These are phyloP conservation scores for Blepharisma stoltei DNA, from an alignment of 73 alveolate species.

Conservation along the genomic window DNA sequence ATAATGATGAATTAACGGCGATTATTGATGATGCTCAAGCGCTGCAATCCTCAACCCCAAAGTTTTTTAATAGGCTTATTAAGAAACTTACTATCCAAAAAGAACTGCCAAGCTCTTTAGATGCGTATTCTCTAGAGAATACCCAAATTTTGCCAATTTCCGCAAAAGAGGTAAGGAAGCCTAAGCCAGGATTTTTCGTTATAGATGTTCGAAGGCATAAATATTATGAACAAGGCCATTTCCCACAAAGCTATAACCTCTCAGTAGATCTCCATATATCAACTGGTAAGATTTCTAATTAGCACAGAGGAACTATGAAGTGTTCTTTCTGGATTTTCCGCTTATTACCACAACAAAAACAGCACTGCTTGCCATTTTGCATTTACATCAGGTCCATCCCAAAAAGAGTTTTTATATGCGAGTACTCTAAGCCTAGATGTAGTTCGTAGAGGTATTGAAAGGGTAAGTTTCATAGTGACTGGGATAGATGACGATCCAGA, in stretches of 20 bases:
- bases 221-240: constrained; percentile 1
- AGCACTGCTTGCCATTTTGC: constrained; percentile 20
- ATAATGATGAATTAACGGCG: not conserved
- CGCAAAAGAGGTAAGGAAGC: constrained; percentile 17
- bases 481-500: not conserved
- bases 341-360: not conserved
- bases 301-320: constrained; percentile 30
- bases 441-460: constrained; percentile 30
- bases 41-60: constrained; percentile 8
- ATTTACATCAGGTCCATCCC: not conserved
- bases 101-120: not conserved
- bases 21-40: not conserved
- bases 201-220: not conserved
- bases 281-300: constrained; percentile 13
- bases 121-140: not conserved
- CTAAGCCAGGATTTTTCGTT: not conserved
- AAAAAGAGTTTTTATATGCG: not conserved
- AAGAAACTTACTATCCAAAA: not conserved
- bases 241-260: constrained; percentile 18
- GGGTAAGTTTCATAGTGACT: not conserved
- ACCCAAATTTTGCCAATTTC: not conserved
- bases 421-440: constrained; percentile 10
- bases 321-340: constrained; percentile 25
- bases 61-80: not conserved
- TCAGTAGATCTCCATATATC: not conserved